Evolutionary conservation across 225 moss, liverwort and hornwort genomes (phyloP).

Genomic region (Physcomitrium patens): DNA sequence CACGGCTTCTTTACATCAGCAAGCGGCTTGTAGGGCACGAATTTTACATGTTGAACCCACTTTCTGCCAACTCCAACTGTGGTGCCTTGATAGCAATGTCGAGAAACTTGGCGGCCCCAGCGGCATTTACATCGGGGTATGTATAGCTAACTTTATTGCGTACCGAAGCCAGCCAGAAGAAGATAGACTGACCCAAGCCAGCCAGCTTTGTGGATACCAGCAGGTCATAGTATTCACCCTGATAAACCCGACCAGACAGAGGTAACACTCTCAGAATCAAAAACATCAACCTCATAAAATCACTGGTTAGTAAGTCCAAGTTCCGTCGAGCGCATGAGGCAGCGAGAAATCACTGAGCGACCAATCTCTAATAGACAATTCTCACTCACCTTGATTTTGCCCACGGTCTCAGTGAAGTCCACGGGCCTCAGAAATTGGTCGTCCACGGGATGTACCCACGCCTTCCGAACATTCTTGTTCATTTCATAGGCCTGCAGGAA

Average conservation of each 20-base stretch:
- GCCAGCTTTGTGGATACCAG: constrained; percentile 80
- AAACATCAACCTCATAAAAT: not conserved
- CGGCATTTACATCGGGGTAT: constrained; percentile 67
- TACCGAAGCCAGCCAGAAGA: constrained; percentile 68
- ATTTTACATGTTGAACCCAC: constrained; percentile 82
- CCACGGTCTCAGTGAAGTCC: constrained; percentile 63
- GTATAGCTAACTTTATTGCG: constrained; percentile 84
- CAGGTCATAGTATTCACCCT: constrained; percentile 71
- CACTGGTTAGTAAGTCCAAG: not conserved
- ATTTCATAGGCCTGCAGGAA: constrained; percentile 66
- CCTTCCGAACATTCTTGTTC: constrained; percentile 85
- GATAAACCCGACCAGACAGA: constrained; percentile 18
- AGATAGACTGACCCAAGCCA: constrained; percentile 72
- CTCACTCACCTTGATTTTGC: constrained; percentile 67
- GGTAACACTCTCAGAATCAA: no score
- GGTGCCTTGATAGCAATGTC: no score
- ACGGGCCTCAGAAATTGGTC: constrained; percentile 67
- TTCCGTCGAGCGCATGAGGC: not conserved
- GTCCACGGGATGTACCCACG: constrained; percentile 64
- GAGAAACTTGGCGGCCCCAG: constrained; percentile 63
- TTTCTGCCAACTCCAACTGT: no score
- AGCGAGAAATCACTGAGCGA: no score
- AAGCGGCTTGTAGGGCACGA: constrained; percentile 28
- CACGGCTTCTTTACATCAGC: constrained; percentile 10
- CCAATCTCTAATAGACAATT: no score